Conservation (phyloP, 176 grass and related monocot genomes). For the Metroxylon sagu region DNA sequence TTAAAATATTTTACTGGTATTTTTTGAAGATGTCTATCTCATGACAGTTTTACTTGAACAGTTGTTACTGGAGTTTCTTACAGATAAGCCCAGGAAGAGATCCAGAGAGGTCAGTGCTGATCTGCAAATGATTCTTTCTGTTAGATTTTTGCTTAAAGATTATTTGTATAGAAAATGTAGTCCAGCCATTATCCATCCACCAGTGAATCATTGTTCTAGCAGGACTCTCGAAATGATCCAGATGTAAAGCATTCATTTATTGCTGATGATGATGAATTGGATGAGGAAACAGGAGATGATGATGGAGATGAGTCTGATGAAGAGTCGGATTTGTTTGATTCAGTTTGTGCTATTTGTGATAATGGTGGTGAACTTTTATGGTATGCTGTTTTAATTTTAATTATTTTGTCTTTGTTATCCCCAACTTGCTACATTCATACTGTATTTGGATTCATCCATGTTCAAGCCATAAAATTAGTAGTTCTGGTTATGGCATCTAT, state of each 20-base stretch:
- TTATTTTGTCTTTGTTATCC: no score
- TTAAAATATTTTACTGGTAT: no score
- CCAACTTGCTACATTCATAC: no score
- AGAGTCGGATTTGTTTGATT: slow-evolving; percentile 44
- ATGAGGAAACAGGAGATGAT: slow-evolving; percentile 28
- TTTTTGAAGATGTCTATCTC: not conserved
- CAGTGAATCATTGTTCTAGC: not conserved
- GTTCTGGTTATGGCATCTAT: no score
- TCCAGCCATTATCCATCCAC: no score
- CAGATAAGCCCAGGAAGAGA: slow-evolving; percentile 6
- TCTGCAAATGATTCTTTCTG: no score
- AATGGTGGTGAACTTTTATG: slow-evolving; percentile 55
- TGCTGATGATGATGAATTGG: slow-evolving; percentile 42
- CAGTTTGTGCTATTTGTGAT: slow-evolving; percentile 55
- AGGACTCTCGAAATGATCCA: slow-evolving; percentile 21
- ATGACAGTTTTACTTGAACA: slow-evolving; percentile 4
- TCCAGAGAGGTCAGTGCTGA: slow-evolving; percentile 6
- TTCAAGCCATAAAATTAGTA: no score
- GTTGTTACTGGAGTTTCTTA: slow-evolving; percentile 5
- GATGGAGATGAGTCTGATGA: slow-evolving; percentile 53
- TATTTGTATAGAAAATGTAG: no score
- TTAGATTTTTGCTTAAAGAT: no score
- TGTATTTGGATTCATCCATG: no score
- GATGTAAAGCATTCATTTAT: slow-evolving; percentile 31
- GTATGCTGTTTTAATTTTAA: slow-evolving; percentile 22